Percentiles rank a stretch among this genome's conserved stretches.
These are phyloP conservation scores for Chalara sp. DNA, from an alignment of 2,329 filamentous ascomycete species.

Conservation along the genomic window DNA sequence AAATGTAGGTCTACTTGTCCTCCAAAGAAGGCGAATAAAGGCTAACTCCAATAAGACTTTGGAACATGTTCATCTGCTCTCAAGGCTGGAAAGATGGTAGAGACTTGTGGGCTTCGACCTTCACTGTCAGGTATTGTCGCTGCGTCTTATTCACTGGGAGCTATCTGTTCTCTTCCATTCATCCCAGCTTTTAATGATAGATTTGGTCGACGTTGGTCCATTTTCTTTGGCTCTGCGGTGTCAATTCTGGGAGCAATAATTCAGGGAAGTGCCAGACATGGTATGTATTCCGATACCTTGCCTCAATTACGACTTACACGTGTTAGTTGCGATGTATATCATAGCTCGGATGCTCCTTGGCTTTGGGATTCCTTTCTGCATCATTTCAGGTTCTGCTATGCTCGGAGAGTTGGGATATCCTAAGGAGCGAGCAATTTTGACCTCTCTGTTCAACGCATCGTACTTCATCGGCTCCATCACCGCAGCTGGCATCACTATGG, in stretches of 20 bases:
- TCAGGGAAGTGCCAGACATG: conserved; percentile 36
- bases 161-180: conserved; percentile 45
- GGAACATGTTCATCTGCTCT: background rate
- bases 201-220: conserved; percentile 45
- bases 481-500: conserved; percentile 36
- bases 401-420: conserved; percentile 47
- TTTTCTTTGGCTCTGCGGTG: conserved; percentile 45
- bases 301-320: conserved; percentile 20
- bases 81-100: conserved; percentile 4
- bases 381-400: conserved; percentile 44
- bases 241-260: conserved; percentile 49
- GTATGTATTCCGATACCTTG: conserved; percentile 23
- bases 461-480: conserved; percentile 33
- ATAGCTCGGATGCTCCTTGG: conserved; percentile 46
- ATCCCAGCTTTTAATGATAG: conserved; percentile 43
- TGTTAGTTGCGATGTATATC: conserved; percentile 42
- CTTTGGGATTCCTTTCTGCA: conserved; percentile 44
- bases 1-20: conserved; percentile 15
- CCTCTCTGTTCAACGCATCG: conserved; percentile 21
- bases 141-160: conserved; percentile 48
- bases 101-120: background rate
- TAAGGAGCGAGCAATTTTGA: conserved; percentile 33
- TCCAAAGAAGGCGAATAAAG: too few species aligned
- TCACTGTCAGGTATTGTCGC: conserved; percentile 11
- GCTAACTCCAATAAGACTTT: background rate